Evolutionary conservation across 2,329 filamentous ascomycete genomes (phyloP), one percentile per base, ranked within the genome.

Genomic region (Aspergillus sp.): DNA sequence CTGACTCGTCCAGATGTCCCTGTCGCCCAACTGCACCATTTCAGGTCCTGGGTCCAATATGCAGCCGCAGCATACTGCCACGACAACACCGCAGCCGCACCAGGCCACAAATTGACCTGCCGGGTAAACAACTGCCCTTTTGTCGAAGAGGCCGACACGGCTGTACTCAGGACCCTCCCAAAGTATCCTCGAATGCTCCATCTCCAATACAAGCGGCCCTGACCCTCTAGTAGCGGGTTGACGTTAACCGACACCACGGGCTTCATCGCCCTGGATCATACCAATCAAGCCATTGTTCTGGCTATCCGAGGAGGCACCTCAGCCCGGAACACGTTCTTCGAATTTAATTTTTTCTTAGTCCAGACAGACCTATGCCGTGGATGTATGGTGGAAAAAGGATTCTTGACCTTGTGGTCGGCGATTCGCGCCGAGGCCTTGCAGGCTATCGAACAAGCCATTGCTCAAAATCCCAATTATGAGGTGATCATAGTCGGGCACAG

Each of bases 401-500:
- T 72, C 55, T 69, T 61, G 53, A 49, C 38, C 15, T 61, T 62
- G 15, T 72, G 67, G 67, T 37, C 30, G 5, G 28, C 40, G 2
- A 51, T 52, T 11, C 57, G 63, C 24, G 39, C 48, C 1, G 42
- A 49, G 2, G 55, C 71, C 1, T 34, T 64, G 4, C 32, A 42
- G 0, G 51, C 59, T 2, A 47, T 72, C 4, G 44, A 51, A 3
- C 41, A 37, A 1, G 34, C 37, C 2, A 19, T 41, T 1, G 24
- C 36, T 3, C 14, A 42, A 7, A 26, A 52, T 24, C 36, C 66
- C 0, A 40, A 39, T 16, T 70, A 61, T 45, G 49, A 56, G 14
- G 36, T 72, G 34, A 50, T 68, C 0, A 45, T 63, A 0, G 64
- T 77, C 0, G 81, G 80, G 22, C 80, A 84, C 62, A 80, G 75